Evolutionary conservation across 2,329 filamentous ascomycete species (phyloP).

Genomic region (Tolypocladium cylindrosporum): DNA sequence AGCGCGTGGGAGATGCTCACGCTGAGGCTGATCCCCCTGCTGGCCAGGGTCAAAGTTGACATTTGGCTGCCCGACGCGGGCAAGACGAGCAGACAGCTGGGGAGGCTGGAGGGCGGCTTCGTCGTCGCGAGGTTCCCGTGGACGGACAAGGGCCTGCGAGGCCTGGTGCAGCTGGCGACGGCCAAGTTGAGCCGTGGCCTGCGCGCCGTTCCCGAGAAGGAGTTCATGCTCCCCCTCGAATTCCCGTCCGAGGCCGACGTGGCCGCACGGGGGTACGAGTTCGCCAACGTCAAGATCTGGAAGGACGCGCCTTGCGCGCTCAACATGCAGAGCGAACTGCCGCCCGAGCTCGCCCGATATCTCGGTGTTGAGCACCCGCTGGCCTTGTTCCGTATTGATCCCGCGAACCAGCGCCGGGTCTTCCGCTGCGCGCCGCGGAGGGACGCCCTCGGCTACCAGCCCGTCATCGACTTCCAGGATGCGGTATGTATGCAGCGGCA

Average conservation of each 20-base stretch:
- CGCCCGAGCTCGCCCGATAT: slow-evolving; percentile 52
- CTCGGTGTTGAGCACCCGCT: slow-evolving; percentile 58
- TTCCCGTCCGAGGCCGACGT: slow-evolving; percentile 49
- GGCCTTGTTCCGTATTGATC: slow-evolving; percentile 59
- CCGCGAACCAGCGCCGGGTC: slow-evolving; percentile 45
- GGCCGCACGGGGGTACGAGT: slow-evolving; percentile 45
- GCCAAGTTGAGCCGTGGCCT: slow-evolving; percentile 42
- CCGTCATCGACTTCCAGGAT: slow-evolving; percentile 59
- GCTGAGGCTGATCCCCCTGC: slow-evolving; percentile 54
- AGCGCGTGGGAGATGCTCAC: slow-evolving; percentile 62
- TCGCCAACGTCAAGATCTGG: slow-evolving; percentile 56
- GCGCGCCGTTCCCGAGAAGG: slow-evolving; percentile 45
- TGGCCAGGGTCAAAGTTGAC: slow-evolving; percentile 60
- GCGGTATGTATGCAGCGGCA: slow-evolving; percentile 37
- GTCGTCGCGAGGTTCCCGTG: slow-evolving; percentile 59
- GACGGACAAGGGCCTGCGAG: slow-evolving; percentile 37
- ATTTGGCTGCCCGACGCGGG: slow-evolving; percentile 59
- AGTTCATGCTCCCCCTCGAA: slow-evolving; percentile 57
- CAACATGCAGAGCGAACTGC: slow-evolving; percentile 48
- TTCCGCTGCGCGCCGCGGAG: slow-evolving; percentile 48
- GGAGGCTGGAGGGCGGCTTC: slow-evolving; percentile 45
- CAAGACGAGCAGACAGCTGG: slow-evolving; percentile 40
- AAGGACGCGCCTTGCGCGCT: slow-evolving; percentile 44
- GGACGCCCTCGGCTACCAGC: slow-evolving; percentile 51
- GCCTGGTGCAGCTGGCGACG: slow-evolving; percentile 30